A percentile compares a stretch with the other conserved stretches of the same genome.
Evolutionary conservation across 129 eudicot species (phyloP).

Genomic region (Lactuca sativa): DNA sequence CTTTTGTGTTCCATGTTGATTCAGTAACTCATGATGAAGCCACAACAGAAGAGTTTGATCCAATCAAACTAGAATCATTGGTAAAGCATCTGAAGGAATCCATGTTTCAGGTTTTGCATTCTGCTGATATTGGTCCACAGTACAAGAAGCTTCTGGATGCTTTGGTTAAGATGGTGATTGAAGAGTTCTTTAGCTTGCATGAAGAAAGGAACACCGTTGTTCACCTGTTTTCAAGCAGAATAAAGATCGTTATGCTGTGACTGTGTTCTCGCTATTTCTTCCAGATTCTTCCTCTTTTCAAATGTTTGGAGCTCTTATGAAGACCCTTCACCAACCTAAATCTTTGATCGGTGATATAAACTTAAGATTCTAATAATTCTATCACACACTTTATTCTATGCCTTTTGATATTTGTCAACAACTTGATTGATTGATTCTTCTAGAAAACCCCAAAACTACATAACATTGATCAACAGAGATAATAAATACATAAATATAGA

Average conservation of each 20-base stretch:
- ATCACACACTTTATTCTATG: slow-evolving; percentile 10
- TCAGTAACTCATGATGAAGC: background rate
- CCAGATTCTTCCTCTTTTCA: slow-evolving; percentile 24
- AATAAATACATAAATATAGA: background rate
- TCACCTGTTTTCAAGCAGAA: slow-evolving; percentile 24
- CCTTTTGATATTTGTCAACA: slow-evolving; percentile 9
- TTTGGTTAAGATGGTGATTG: slow-evolving; percentile 26
- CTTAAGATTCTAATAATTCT: slow-evolving; percentile 13
- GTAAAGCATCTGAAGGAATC: slow-evolving; percentile 27
- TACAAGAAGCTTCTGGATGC: slow-evolving; percentile 35
- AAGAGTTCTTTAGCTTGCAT: slow-evolving; percentile 32
- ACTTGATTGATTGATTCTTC: background rate
- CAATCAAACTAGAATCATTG: slow-evolving; percentile 21
- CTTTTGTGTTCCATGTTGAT: background rate
- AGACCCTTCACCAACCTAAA: slow-evolving; percentile 42
- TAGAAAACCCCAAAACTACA: background rate
- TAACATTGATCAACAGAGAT: background rate
- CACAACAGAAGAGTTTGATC: slow-evolving; percentile 1
- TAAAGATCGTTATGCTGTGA: slow-evolving; percentile 11
- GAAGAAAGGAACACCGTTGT: slow-evolving; percentile 11
- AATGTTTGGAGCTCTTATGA: slow-evolving; percentile 33
- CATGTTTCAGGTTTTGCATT: slow-evolving; percentile 21
- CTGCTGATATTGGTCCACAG: slow-evolving; percentile 25
- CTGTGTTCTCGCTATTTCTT: slow-evolving; percentile 22
- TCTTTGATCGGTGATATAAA: slow-evolving; percentile 1